Evolutionary conservation across 495 filamentous ascomycete genomes (phyloP), one percentile per base, ranked within the genome.

Genomic region (Penicillium lagena): DNA sequence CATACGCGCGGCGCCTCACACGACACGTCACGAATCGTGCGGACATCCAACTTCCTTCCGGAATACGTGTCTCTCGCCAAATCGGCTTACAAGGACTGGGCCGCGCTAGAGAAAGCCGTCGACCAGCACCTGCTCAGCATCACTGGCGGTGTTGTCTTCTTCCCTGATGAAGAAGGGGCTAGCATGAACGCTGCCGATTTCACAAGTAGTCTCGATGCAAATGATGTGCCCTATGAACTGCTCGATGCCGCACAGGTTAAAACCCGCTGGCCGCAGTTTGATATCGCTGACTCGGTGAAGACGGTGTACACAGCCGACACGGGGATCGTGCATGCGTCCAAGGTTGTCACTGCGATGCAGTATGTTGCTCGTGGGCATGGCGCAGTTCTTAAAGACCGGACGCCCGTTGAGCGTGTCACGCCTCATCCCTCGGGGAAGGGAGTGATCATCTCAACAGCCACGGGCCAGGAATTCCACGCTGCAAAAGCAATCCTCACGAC

Each of bases 211-310:
- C 41, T 62, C 1, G 46, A 45, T 9, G 37, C 35, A 1, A 53
- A 46, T 15, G 49, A 52, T 12, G 50, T 62, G 0, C 56, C 56
- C 1, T 52, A 59, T 35, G 59, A 62, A 35, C 42, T 54, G 31
- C 56, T 62, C 9, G 46, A 49, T 36, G 40, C 47, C 9, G 43
- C 45, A 22, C 50, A 62, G 34, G 59, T 62, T 12, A 54, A 57
- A 27, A 50, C 42, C 14, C 45, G 56, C 13, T 62, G 59, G 59
- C 56, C 59, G 13, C 59, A 62, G 12, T 62, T 62, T 30, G 29
- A 52, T 13, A 46, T 62, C 12, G 39, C 59, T 6, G 59, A 62
- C 14, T 39, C 35, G 2, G 55, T 62, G 1, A 45, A 37, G 35
- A 12, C 37, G 28, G 14, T 22, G n/a, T 38, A 38, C 37, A 17